Conservation (phyloP, 495 filamentous ascomycete species). For the Penicillium lividum region DNA sequence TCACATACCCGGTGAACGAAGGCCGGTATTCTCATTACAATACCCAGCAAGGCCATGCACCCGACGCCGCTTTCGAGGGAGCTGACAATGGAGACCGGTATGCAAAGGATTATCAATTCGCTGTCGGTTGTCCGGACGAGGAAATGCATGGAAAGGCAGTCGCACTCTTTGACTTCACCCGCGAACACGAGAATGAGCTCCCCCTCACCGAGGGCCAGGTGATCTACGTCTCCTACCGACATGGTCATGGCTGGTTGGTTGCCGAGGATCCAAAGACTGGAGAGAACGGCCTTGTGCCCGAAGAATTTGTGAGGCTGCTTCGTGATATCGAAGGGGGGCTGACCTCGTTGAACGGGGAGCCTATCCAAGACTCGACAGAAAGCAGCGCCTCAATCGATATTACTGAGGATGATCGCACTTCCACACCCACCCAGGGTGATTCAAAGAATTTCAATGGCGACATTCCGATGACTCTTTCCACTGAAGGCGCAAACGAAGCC, state of each 20-base stretch:
- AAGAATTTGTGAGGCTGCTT: conserved; percentile 92
- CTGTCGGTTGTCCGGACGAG: conserved; percentile 92
- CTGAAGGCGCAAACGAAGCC: conserved; percentile 4
- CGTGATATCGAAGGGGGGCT: conserved; percentile 81
- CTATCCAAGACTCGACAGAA: conserved; percentile 27
- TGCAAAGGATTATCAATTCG: conserved; percentile 89
- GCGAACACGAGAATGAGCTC: conserved; percentile 96
- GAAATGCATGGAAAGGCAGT: conserved; percentile 98
- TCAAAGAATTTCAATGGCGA: conserved; percentile 18
- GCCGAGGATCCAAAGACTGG: conserved; percentile 94
- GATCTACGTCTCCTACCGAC: conserved; percentile 92
- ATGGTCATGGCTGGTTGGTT: conserved; percentile 96
- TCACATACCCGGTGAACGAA: conserved; percentile 73
- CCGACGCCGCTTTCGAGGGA: conserved; percentile 56
- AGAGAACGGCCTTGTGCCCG: conserved; percentile 86
- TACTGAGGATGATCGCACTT: conserved; percentile 34
- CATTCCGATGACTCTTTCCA: conserved; percentile 5
- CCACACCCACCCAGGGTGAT: conserved; percentile 32
- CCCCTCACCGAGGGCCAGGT: conserved; percentile 92
- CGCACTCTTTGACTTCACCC: conserved; percentile 89
- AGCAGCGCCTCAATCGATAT: conserved; percentile 31
- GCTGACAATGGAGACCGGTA: conserved; percentile 68
- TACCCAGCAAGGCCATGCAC: conserved; percentile 58
- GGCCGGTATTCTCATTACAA: conserved; percentile 55
- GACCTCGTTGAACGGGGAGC: conserved; percentile 49